A percentile compares a stretch with the other conserved stretches of the same genome.
phyloP scores from a whole-genome alignment of 805 yeast species.

The Ogataea ramenticola region DNA sequence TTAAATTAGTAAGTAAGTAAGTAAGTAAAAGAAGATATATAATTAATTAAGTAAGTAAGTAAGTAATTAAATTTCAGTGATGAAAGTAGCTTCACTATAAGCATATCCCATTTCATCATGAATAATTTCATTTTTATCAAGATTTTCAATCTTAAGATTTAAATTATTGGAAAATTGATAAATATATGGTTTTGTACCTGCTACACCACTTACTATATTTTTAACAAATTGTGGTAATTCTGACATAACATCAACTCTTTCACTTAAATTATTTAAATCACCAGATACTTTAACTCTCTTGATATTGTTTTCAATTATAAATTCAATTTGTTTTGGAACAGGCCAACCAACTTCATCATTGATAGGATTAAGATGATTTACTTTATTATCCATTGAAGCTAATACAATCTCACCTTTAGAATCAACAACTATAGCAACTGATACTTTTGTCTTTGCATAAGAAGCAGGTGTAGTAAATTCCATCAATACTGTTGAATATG shows the following conservation, averaged over 20 bases:
- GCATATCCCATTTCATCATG: constrained; percentile 53
- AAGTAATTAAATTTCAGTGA: constrained; percentile 30
- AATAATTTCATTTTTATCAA: constrained; percentile 30
- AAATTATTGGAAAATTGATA: constrained; percentile 79
- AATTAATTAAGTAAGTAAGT: too few relatives aligned
- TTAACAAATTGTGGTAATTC: constrained; percentile 94
- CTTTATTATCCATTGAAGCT: constrained; percentile 60
- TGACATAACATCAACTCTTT: constrained; percentile 95
- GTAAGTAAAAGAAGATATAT: too few relatives aligned
- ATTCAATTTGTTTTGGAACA: constrained; percentile 63
- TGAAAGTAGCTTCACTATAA: constrained; percentile 78
- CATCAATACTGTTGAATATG: constrained; percentile 76
- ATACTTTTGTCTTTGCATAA: constrained; percentile 75
- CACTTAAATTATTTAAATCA: constrained; percentile 54
- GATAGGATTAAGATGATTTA: constrained; percentile 47
- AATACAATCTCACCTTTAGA: constrained; percentile 52
- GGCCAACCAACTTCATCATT: constrained; percentile 89
- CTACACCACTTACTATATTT: constrained; percentile 86
- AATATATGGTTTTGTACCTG: constrained; percentile 94
- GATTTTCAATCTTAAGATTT: constrained; percentile 32
- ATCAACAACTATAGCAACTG: constrained; percentile 67
- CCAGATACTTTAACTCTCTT: constrained; percentile 48
- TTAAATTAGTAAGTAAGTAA: too few relatives aligned
- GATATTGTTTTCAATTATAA: constrained; percentile 41
- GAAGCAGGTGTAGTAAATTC: constrained; percentile 93